These are phyloP conservation scores for Zymoseptoria passerinii DNA, from an alignment of 2,329 filamentous ascomycete genomes.

Conservation along the genomic window DNA sequence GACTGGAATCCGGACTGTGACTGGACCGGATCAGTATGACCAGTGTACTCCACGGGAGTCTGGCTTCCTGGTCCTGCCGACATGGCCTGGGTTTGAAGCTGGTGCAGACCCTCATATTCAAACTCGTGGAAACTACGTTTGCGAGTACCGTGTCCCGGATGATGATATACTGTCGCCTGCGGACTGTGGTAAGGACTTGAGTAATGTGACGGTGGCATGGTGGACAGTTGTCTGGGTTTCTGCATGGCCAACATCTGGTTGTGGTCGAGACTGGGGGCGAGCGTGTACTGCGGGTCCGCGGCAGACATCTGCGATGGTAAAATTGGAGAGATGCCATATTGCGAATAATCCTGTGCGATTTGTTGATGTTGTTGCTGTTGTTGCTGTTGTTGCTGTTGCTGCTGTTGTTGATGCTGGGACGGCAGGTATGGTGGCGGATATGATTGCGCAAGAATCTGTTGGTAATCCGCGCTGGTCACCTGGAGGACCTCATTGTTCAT, in stretches of 20 bases:
- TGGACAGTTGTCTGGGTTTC: constrained; percentile 18
- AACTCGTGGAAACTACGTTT: constrained; percentile 39
- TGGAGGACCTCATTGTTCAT: constrained; percentile 10
- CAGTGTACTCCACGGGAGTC: constrained; percentile 33
- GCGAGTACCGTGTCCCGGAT: constrained; percentile 21
- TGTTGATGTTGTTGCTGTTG: constrained; percentile 13
- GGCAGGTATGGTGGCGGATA: constrained; percentile 15
- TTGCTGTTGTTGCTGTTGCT: constrained; percentile 9
- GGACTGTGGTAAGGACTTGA: constrained; percentile 25
- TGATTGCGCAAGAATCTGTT: constrained; percentile 21
- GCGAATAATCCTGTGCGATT: constrained; percentile 16
- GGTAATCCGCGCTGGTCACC: constrained; percentile 21
- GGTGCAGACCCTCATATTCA: constrained; percentile 34
- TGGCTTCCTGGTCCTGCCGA: constrained; percentile 23
- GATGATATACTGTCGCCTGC: constrained; percentile 28
- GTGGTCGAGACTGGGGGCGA: constrained; percentile 15
- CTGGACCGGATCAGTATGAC: constrained; percentile 23
- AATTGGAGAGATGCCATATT: constrained; percentile 23
- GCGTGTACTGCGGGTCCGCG: constrained; percentile 21
- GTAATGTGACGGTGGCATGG: constrained; percentile 23
- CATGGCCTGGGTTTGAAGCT: constrained; percentile 26
- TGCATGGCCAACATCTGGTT: constrained; percentile 21
- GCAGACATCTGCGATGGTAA: constrained; percentile 23
- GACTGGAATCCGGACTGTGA: constrained; percentile 15
- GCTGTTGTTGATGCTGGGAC: constrained; percentile 7